Evolutionary conservation across 495 filamentous ascomycete genomes (phyloP).

Genomic region (Aspergillus conjunctus): DNA sequence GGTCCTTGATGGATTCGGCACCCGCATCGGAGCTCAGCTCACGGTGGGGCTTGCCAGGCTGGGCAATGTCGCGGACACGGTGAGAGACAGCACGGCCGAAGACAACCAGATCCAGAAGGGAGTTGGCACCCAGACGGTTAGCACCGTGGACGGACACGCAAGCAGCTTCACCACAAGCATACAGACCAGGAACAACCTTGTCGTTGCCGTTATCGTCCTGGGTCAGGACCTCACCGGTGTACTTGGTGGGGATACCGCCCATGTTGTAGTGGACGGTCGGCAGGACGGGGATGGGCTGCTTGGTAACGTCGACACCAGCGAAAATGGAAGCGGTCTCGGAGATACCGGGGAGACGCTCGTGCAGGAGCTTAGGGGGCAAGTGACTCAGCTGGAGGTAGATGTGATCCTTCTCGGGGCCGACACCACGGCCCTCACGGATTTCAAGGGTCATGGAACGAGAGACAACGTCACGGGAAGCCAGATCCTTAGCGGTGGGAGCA

Average conservation of each 20-base stretch:
- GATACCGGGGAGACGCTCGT: conserved; percentile 96
- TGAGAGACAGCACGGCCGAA: conserved; percentile 96
- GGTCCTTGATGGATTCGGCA: conserved; percentile 78
- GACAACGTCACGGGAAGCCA: conserved; percentile 89
- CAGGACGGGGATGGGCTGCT: conserved; percentile 94
- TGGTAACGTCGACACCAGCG: conserved; percentile 92
- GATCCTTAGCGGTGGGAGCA: conserved; percentile 95
- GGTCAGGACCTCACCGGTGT: conserved; percentile 92
- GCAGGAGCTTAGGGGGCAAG: conserved; percentile 83
- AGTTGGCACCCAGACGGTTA: conserved; percentile 97
- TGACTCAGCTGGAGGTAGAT: conserved; percentile 97
- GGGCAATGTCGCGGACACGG: conserved; percentile 88
- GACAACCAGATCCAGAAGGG: conserved; percentile 93
- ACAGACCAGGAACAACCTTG: conserved; percentile 91
- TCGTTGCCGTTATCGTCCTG: conserved; percentile 81
- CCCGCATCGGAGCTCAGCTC: conserved; percentile 80
- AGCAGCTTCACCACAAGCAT: conserved; percentile 94
- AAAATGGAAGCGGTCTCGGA: conserved; percentile 97
- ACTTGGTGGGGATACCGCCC: conserved; percentile 97
- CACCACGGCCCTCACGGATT: conserved; percentile 95
- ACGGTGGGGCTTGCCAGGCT: conserved; percentile 73
- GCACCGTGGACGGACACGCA: conserved; percentile 97
- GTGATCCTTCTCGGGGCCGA: conserved; percentile 94
- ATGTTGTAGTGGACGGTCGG: conserved; percentile 99
- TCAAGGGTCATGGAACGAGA: conserved; percentile 97